Base-by-base conservation (phyloP, 2,329 filamentous ascomycete species). In the Metarhizium humberi region DNA sequence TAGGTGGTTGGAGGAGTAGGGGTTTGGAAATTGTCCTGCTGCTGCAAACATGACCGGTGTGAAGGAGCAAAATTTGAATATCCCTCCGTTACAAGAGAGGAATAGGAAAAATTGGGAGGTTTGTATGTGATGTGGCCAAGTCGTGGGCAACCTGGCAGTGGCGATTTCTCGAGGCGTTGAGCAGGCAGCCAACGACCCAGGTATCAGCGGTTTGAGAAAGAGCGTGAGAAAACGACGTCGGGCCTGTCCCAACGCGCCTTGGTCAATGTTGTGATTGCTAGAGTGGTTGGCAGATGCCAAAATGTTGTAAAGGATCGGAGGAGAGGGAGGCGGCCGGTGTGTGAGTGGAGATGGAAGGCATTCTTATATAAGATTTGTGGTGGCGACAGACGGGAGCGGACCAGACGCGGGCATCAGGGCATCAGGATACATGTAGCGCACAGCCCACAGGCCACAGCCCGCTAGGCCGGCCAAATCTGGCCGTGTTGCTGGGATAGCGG, bases 1-100 rank as follows among this genome's bases (percentile, higher is more conserved):
- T 79, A 79, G 80, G 75, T 78, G 75, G 74, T 80, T 77, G 78
- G 77, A 77, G 68, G 77, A 76, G 75, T 75, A 77, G 76, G 74
- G 76, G 71, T 75, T 78, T 69, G 72, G 75, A 70, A 71, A 73
- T 66, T 72, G 73, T 76, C 72, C 76, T 77, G 73, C 74, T 76
- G 73, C 73, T 71, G 75, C 75, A 70, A 78, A 82, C 80, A 82
- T 82, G 69, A 71, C 71, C 66, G 68, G 70, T 70, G 64, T 69
- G 61, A 57, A 57, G 59, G 52, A 50, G 53, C 48, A 29, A 38
- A 62, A 61, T 56, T 68, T 71, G 29, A 16, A 11, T 30, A 46
- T 47, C 71, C 68, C 67, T 69, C 65, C 56, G 59, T 50, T 55
- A 59, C 62, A 45, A 30, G 46, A 51, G 55, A 56, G 57, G 65